phyloP scores from a whole-genome alignment of 2,329 filamentous ascomycete genomes.

The Rhinocladiella similis region DNA sequence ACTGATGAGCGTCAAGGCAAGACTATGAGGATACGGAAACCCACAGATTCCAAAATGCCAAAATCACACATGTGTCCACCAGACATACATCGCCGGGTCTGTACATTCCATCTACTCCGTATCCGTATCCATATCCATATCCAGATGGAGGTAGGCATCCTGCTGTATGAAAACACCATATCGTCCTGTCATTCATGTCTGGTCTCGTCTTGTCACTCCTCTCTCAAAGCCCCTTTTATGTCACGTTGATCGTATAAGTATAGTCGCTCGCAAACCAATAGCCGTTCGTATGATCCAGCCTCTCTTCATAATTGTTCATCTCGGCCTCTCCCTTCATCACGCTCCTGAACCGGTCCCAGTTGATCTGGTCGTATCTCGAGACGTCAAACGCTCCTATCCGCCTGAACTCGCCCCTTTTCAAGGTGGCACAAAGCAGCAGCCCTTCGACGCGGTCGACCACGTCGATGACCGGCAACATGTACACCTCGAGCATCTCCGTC shows the following conservation, averaged over 20 bases:
- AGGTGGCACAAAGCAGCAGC: constrained; percentile 28
- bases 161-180: too few species aligned
- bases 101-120: too few species aligned
- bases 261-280: constrained; percentile 32
- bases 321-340: constrained; percentile 30
- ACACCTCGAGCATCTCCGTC: constrained; percentile 28
- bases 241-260: constrained; percentile 30
- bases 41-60: too few species aligned
- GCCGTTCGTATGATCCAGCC: constrained; percentile 29
- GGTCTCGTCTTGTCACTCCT: neutral
- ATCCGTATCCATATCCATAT: too few species aligned
- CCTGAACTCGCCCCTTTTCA: constrained; percentile 30
- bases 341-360: constrained; percentile 30
- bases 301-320: constrained; percentile 29
- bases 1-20: too few species aligned
- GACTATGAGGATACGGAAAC: too few species aligned
- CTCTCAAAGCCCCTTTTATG: constrained; percentile 20
- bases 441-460: constrained; percentile 30
- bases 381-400: constrained; percentile 29
- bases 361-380: constrained; percentile 24
- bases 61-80: too few species aligned
- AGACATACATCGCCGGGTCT: too few species aligned
- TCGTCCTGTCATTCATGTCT: neutral
- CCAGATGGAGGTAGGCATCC: too few species aligned
- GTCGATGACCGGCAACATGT: constrained; percentile 28